phyloP scores from a whole-genome alignment of 1,284 basidiomycete species.

The Ustilago bromivora region DNA sequence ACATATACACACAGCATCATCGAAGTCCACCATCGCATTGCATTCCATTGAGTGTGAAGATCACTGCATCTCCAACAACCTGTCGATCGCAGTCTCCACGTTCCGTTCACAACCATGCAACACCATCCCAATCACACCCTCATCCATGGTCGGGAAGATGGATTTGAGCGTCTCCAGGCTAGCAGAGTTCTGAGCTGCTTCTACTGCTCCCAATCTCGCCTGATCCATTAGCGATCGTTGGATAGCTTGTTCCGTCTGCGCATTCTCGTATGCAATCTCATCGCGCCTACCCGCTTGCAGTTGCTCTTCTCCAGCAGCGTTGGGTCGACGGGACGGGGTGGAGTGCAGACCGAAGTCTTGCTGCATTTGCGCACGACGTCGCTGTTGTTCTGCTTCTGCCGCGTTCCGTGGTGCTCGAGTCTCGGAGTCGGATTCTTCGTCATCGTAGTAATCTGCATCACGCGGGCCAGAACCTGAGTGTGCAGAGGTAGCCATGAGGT shows the following conservation, averaged over 20 bases:
- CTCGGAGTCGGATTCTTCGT: not conserved
- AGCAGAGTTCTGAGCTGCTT: constrained; percentile 51
- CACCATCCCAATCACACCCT: constrained; percentile 56
- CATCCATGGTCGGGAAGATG: constrained; percentile 62
- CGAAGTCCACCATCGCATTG: not conserved
- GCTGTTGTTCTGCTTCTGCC: constrained; percentile 30
- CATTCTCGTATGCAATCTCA: constrained; percentile 27
- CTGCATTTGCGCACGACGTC: constrained; percentile 44
- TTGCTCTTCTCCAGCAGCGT: not conserved
- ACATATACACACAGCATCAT: not conserved
- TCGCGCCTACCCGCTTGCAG: constrained; percentile 25
- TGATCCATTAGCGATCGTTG: constrained; percentile 46
- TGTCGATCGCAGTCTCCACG: constrained; percentile 63
- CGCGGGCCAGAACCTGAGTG: constrained; percentile 8
- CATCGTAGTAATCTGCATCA: constrained; percentile 29
- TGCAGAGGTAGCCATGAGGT: constrained; percentile 32
- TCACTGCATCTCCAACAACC: constrained; percentile 61
- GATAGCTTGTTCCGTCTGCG: constrained; percentile 47
- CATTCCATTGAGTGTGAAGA: not conserved
- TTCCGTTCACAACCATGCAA: constrained; percentile 58
- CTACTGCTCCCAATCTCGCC: constrained; percentile 19
- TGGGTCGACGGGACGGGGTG: constrained; percentile 29
- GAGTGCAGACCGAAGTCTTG: constrained; percentile 32
- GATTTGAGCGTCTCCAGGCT: constrained; percentile 58
- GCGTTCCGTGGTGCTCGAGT: constrained; percentile 23